Evolutionary conservation across 2,329 filamentous ascomycete genomes (phyloP), one percentile per base, ranked within the genome.

Genomic region (Trichoderma sp.): DNA sequence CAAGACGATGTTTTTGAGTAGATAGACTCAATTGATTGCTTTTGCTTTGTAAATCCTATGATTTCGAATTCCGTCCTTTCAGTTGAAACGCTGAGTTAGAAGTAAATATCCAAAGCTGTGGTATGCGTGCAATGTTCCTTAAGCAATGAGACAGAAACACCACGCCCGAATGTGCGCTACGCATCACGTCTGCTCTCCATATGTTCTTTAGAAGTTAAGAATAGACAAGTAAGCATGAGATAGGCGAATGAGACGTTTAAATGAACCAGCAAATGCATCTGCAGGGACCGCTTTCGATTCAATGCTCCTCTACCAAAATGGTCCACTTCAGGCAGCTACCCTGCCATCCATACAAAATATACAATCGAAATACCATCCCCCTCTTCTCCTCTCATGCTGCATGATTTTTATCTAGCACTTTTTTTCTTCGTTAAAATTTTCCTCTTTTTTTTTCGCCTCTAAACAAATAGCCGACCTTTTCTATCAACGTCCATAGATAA

Each of bases 391-490:
- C 24, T 33, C 19, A n/a, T 40, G 16, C n/a, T 21, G n/a, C 31
- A 58, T 37, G 24, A 55, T 24, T 59, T 29, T 59, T 43, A 21
- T 29, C 24, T 29, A 43, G 6, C 19, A 16, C 16, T 40, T 37
- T 6, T 67, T 58, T 66, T 66, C 13, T 24, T n/a, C 27, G 3
- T 31, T n/a, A n/a, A 29, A 19, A 19, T 31, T 21, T 47, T 29
- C 55, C 5, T 58, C 33, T 33, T n/a, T 61, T 61, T 24, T 61
- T 29, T 56, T 33, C 27, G 27, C 10, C 16, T 43, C 40, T 31
- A 67, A 49, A 19, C 40, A 59, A 67, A 60, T 52, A 67, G 31
- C 31, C 37, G 53, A 47, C 64, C 55, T 37, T 43, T 47, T 67
- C 64, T 60, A 68, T 53, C 33, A 56, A 65, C 47, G 24, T 33